Base-by-base conservation (phyloP, 2,329 filamentous ascomycete genomes). In the Nemania abortiva region DNA sequence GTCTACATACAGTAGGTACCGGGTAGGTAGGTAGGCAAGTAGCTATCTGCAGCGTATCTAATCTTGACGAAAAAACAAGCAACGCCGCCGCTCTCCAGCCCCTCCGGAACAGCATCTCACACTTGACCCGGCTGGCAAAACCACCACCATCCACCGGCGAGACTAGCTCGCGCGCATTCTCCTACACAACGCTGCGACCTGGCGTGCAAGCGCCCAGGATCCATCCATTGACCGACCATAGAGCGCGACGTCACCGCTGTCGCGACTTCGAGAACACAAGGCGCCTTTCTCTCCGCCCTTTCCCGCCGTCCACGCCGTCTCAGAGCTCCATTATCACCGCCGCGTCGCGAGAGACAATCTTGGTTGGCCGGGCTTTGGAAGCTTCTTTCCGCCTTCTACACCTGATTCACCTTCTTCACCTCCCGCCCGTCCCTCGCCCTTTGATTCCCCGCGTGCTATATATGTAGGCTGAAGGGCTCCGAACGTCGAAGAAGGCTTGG, bases 191-290 rank as follows among this genome's bases (percentile, higher is more conserved):
- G 29, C 20, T 49, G 66, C 60, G 57, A 52, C 34, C 60, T 63
- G 67, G 50, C 60, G 64, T 69, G 37, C 42, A 68, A 47, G 52
- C 47, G 65, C 69, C 68, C 63, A 54, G 29, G 52, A 56, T 57
- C 58, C 65, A 37, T 37, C 34, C 66, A 65, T 72, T 73, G 70
- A 68, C 61, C 73, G 70, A 68, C 61, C 60, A 49, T 57, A 66
- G 59, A 56, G 63, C 73, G 72, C 74, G 74, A 76, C 74, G 74
- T 73, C 74, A 62, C 72, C 60, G 63, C n/a, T 22, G 72, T 73
- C 73, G 75, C 75, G 72, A 74, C 72, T 74, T 76, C 75, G 74
- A 76, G 74, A 75, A 76, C 75, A 75, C 75, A 72, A 71, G 42
- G 18, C 70, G 72, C 57, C 71, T 74, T 75, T 74, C 66, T 70